These are phyloP conservation scores for Penicillium lividum DNA, from an alignment of 495 filamentous ascomycete species.

Conservation along the genomic window DNA sequence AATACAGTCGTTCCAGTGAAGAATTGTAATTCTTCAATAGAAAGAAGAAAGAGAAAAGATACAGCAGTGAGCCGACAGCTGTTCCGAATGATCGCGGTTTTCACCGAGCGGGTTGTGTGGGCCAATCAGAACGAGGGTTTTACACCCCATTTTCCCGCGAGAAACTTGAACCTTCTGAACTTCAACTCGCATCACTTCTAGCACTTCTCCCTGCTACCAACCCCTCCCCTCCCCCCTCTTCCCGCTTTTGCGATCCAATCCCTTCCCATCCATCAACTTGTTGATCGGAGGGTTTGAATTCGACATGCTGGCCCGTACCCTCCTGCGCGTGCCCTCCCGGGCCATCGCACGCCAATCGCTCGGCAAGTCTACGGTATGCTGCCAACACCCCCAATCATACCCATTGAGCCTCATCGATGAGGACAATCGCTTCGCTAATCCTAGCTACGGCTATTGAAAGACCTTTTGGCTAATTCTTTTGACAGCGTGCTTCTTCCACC, in stretches of 20 bases:
- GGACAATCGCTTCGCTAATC: conserved; percentile 33
- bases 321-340: conserved; percentile 76
- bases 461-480: conserved; percentile 28
- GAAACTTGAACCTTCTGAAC: conserved; percentile 45
- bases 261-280: conserved; percentile 33
- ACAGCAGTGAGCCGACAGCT: not conserved
- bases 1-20: not conserved
- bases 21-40: not conserved
- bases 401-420: conserved; percentile 34
- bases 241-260: conserved; percentile 33
- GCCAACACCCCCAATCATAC: conserved; percentile 23
- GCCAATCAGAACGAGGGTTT: conserved; percentile 47
- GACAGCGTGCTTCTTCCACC: conserved; percentile 49
- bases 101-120: conserved; percentile 37
- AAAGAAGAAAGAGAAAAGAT: not conserved
- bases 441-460: conserved; percentile 1
- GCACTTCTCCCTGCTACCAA: conserved; percentile 34
- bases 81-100: conserved; percentile 41
- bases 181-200: conserved; percentile 41
- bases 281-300: conserved; percentile 46
- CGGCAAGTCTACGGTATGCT: conserved; percentile 53
- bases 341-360: conserved; percentile 60
- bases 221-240: conserved; percentile 32
- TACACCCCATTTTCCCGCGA: conserved; percentile 40
- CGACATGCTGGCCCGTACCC: conserved; percentile 83